These are phyloP conservation scores for Epicoccum nigrum DNA, from an alignment of 2,329 filamentous ascomycete species.

Conservation along the genomic window DNA sequence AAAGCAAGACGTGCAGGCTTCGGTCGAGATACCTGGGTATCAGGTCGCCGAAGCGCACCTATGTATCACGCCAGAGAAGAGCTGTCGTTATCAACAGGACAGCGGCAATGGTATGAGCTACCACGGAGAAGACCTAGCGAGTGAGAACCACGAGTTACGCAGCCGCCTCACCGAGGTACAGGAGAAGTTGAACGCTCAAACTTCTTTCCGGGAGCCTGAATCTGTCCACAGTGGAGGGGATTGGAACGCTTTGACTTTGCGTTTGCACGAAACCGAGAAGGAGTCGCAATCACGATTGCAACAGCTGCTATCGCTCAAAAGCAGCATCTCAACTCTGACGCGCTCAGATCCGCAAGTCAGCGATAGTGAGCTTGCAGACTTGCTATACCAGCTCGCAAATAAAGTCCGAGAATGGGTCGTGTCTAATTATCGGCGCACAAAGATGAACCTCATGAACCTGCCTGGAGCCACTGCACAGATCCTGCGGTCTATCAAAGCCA, in stretches of 20 bases:
- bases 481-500: slow-evolving; percentile 26
- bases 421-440: slow-evolving; percentile 69
- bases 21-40: slow-evolving; percentile 28
- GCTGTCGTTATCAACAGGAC: background rate
- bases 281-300: slow-evolving; percentile 61
- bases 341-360: slow-evolving; percentile 65
- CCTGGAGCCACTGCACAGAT: slow-evolving; percentile 23
- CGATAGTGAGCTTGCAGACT: slow-evolving; percentile 70
- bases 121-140: slow-evolving; percentile 21
- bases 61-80: background rate
- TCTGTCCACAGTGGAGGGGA: slow-evolving; percentile 23
- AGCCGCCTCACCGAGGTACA: slow-evolving; percentile 33
- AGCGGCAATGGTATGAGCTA: background rate
- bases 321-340: slow-evolving; percentile 72
- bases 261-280: slow-evolving; percentile 56
- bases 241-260: slow-evolving; percentile 34
- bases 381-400: slow-evolving; percentile 67
- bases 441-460: slow-evolving; percentile 48
- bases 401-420: slow-evolving; percentile 78
- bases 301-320: slow-evolving; percentile 72
- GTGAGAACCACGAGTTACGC: slow-evolving; percentile 34
- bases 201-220: slow-evolving; percentile 12
- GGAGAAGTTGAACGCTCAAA: slow-evolving; percentile 29
- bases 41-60: slow-evolving; percentile 21
- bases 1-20: slow-evolving; percentile 27